Evolutionary conservation across 2,329 filamentous ascomycete genomes (phyloP).

Genomic region (Xylaria sp.): DNA sequence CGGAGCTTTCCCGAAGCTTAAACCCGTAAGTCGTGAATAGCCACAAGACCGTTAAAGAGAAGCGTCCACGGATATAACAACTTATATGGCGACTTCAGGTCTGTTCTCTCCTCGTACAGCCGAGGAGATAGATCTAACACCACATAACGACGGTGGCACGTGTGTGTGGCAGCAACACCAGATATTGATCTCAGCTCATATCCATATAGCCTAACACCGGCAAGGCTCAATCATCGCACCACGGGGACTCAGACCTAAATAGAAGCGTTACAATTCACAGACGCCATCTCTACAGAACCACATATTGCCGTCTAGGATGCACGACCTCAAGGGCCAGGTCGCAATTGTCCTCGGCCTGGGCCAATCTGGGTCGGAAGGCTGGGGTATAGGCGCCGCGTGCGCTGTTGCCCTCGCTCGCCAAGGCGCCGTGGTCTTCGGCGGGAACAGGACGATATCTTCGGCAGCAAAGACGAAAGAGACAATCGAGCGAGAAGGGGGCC

Average conservation of each 20-base stretch:
- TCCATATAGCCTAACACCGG: no score
- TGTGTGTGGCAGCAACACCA: neutral
- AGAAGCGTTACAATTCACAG: neutral
- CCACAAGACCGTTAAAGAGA: neutral
- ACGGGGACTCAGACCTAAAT: no score
- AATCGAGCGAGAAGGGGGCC: constrained; percentile 26
- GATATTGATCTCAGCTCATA: no score
- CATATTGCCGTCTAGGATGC: constrained; percentile 6
- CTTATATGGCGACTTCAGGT: neutral
- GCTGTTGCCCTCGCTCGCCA: constrained; percentile 30
- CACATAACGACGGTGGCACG: neutral
- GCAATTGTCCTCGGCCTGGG: constrained; percentile 30
- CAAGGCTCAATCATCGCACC: no score
- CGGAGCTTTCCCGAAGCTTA: constrained; percentile 22
- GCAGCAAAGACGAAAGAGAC: constrained; percentile 21
- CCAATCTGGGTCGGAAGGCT: constrained; percentile 21
- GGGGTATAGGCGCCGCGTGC: constrained; percentile 32
- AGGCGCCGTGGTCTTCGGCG: constrained; percentile 29
- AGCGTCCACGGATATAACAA: neutral
- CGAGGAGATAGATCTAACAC: neutral
- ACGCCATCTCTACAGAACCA: neutral
- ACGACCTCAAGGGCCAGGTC: constrained; percentile 25
- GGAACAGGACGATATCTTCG: constrained; percentile 25
- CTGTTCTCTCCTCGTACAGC: neutral
- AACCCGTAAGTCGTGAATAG: neutral